Evolutionary conservation across 352 stramenopile species (phyloP).

Genomic region (Globisporangium sylvaticum): DNA sequence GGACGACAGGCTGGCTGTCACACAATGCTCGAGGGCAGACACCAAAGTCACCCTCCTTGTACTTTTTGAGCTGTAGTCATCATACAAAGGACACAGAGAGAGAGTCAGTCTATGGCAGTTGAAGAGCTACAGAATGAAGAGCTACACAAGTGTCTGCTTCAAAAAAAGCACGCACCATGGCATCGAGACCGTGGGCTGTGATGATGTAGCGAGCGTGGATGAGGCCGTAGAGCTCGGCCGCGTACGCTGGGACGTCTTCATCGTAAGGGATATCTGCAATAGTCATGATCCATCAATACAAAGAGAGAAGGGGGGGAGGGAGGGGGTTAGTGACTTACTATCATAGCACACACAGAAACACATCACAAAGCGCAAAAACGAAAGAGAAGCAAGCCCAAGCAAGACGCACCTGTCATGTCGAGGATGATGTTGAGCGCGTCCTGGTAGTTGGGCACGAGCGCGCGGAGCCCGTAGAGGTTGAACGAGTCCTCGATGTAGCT

Average conservation of each 20-base stretch:
- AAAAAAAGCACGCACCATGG: constrained; percentile 53
- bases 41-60: constrained; percentile 86
- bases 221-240: constrained; percentile 86
- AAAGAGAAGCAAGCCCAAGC: neutral
- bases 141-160: neutral
- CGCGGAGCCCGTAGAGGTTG: constrained; percentile 90
- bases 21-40: constrained; percentile 82
- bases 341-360: neutral
- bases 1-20: constrained; percentile 79
- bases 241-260: constrained; percentile 82
- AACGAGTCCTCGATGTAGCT: constrained; percentile 94
- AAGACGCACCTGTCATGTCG: constrained; percentile 69
- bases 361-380: neutral
- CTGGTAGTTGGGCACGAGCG: constrained; percentile 88
- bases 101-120: neutral
- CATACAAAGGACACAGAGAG: neutral
- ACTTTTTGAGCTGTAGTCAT: constrained; percentile 76
- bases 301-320: neutral
- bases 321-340: neutral
- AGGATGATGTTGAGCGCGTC: constrained; percentile 92
- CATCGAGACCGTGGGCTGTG: constrained; percentile 81
- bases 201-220: constrained; percentile 91
- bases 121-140: neutral
- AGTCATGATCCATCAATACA: neutral
- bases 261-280: constrained; percentile 83